Conservation (phyloP, 2,329 filamentous ascomycete species). For the Byssochlamys sp. region DNA sequence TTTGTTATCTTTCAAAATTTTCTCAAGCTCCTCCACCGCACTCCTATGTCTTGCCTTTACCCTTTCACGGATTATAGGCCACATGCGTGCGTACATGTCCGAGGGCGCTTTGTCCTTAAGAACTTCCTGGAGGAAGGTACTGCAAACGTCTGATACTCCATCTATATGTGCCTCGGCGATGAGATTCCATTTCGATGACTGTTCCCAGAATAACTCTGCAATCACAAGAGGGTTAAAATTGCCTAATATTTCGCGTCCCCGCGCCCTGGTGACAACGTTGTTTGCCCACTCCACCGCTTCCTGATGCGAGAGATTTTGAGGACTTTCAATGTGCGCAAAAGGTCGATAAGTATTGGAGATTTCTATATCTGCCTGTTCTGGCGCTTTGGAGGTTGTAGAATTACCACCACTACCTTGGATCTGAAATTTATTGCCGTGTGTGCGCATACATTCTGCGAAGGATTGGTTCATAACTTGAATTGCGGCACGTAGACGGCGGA, state of each 20-base stretch:
- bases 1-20: too few species aligned
- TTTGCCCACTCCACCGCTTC: not conserved
- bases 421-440: conserved; percentile 12
- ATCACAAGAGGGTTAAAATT: conserved; percentile 7
- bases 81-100: too few species aligned
- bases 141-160: too few species aligned
- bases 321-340: not conserved
- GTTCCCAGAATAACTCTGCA: conserved; percentile 9
- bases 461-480: conserved; percentile 14
- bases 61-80: too few species aligned
- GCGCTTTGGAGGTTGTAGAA: not conserved
- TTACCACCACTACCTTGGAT: conserved; percentile 6
- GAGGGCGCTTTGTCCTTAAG: too few species aligned
- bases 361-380: too few species aligned
- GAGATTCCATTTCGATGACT: conserved; percentile 6
- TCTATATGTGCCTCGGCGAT: too few species aligned
- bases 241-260: conserved; percentile 6
- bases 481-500: conserved; percentile 12
- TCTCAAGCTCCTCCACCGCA: too few species aligned
- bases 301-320: not conserved
- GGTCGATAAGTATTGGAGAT: too few species aligned
- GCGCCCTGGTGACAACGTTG: conserved; percentile 5
- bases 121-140: too few species aligned
- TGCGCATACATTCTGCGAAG: conserved; percentile 13
- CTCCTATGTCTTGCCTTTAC: too few species aligned